Conservation (phyloP, 2,329 filamentous ascomycete genomes). For the Aschersonia sp. region DNA sequence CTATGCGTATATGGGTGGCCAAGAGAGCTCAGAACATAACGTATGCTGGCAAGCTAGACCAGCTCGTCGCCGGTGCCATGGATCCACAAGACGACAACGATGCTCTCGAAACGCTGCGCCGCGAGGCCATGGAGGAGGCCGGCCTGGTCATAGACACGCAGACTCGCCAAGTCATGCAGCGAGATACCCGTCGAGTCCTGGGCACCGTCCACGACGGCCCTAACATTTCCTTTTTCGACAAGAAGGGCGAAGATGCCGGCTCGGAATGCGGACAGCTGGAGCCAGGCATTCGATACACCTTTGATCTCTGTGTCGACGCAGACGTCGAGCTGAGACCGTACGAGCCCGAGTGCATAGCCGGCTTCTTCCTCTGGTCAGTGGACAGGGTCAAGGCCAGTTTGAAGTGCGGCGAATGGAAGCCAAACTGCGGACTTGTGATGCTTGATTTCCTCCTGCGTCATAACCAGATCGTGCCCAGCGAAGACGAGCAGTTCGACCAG, state of each 20-base stretch:
- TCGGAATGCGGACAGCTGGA: slow-evolving; percentile 18
- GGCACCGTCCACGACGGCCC: slow-evolving; percentile 11
- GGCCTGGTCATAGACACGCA: slow-evolving; percentile 12
- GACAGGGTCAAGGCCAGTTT: slow-evolving; percentile 15
- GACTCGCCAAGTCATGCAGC: slow-evolving; percentile 8
- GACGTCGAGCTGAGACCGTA: slow-evolving; percentile 9
- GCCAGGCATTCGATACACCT: slow-evolving; percentile 22
- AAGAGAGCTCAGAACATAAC: slow-evolving; percentile 14
- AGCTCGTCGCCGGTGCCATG: slow-evolving; percentile 22
- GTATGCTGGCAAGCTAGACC: slow-evolving; percentile 20
- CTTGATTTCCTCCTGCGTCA: slow-evolving; percentile 20
- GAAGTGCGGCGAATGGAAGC: slow-evolving; percentile 17
- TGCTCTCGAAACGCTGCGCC: slow-evolving; percentile 13
- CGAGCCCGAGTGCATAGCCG: slow-evolving; percentile 14
- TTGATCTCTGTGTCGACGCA: slow-evolving; percentile 16
- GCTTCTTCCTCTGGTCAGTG: slow-evolving; percentile 13
- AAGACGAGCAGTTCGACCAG: slow-evolving; percentile 9
- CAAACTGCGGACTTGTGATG: slow-evolving; percentile 25
- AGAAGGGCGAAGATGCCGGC: slow-evolving; percentile 16
- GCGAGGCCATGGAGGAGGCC: slow-evolving; percentile 20
- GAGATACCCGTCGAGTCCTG: slow-evolving; percentile 4
- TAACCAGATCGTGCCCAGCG: slow-evolving; percentile 10
- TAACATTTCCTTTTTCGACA: slow-evolving; percentile 19
- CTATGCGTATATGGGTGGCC: slow-evolving; percentile 18
- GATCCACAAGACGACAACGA: slow-evolving; percentile 13